Evolutionary conservation across 495 filamentous ascomycete species (phyloP), one percentile per base, ranked within the genome.

Genomic region (Podospora sp.): DNA sequence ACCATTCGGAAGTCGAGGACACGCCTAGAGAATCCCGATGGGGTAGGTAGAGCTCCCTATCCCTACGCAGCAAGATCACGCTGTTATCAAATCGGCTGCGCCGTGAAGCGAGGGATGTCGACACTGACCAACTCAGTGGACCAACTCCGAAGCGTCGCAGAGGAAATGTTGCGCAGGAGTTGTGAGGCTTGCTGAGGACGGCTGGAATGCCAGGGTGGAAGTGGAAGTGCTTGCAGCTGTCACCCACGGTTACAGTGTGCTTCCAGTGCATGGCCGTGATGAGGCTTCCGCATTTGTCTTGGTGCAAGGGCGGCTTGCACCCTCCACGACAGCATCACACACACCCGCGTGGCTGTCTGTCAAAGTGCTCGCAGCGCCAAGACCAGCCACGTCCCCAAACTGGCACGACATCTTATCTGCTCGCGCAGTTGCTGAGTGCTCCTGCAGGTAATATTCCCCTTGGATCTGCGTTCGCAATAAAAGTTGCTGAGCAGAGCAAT

Each of bases 201-300:
- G 33, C 33, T 36, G 33, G 33, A 36, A 36, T 36, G 33, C 40
- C 16, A 46, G 5, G 40, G 40, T 46, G 9, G 12, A 46, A 46
- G 40, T 49, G 50, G 52, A 57, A 65, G 63, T 65, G 63, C 63
- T 65, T 57, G 63, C 63, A 65, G 33, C 20, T 57, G 52, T 57
- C 51, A 65, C 63, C 63, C 51, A 40, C 63, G 25, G 24, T 46
- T 46, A 46, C 46, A 55, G 51, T 55, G 51, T 22, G 57, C 57
- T n/a, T 25, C 9, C 51, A 33, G 25, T 59, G 57, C 57, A 33
- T 27, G 16, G 16, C 27, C 18, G 57, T 9, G 18, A 59, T 59
- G 46, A 50, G 60, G 35, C 60, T 24, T 62, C 60, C 60, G 60
- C 35, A 62, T 62, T 62, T 40, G 60, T 51, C 24, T 25, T 62